Evolutionary conservation across 2,329 filamentous ascomycete genomes (phyloP).

Genomic region (Fusarium oligoseptatum): DNA sequence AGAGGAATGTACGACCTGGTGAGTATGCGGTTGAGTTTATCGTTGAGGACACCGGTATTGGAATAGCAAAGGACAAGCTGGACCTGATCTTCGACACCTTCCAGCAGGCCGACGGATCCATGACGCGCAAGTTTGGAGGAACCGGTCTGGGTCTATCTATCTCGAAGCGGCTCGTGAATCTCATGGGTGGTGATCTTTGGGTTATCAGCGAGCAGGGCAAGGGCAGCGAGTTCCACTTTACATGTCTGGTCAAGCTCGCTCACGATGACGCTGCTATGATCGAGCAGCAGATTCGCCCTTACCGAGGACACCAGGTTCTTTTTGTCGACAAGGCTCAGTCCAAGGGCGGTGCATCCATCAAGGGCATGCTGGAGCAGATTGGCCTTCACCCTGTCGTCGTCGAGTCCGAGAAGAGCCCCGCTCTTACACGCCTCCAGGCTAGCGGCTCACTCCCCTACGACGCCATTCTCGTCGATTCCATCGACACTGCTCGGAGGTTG

Average conservation of each 20-base stretch:
- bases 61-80: constrained; percentile 94
- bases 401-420: constrained; percentile 78
- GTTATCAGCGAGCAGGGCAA: constrained; percentile 92
- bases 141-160: constrained; percentile 95
- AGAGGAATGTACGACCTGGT: constrained; percentile 73
- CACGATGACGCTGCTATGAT: constrained; percentile 83
- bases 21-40: constrained; percentile 97
- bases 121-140: constrained; percentile 94
- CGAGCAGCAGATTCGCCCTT: constrained; percentile 87
- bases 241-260: constrained; percentile 88
- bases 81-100: constrained; percentile 99
- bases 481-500: constrained; percentile 87
- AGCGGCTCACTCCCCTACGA: constrained; percentile 81
- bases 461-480: constrained; percentile 95
- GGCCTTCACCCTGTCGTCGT: constrained; percentile 87
- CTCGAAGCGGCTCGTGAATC: constrained; percentile 91
- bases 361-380: constrained; percentile 81
- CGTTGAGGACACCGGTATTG: constrained; percentile 96
- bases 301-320: constrained; percentile 90
- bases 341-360: constrained; percentile 80
- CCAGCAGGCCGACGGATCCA: constrained; percentile 97
- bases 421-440: constrained; percentile 65
- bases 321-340: constrained; percentile 95
- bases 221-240: constrained; percentile 97
- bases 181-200: constrained; percentile 98